Conservation (phyloP, 164 flowering plant genomes). For the Aristolochia fimbriata region DNA sequence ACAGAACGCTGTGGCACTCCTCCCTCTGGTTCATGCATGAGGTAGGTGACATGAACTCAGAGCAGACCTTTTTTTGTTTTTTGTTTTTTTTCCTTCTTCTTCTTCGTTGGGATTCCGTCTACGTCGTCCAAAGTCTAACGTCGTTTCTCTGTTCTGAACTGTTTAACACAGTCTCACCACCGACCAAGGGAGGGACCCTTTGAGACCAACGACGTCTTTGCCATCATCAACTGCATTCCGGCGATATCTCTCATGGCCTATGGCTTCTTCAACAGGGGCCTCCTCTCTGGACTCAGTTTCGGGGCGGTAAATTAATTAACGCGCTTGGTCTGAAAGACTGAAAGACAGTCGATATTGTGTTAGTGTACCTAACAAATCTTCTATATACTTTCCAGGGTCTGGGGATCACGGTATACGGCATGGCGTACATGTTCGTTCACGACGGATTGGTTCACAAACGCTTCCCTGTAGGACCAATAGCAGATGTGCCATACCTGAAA, state of each 20-base stretch:
- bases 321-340: no score
- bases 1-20: conserved; percentile 89
- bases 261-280: conserved; percentile 83
- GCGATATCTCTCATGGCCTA: conserved; percentile 68
- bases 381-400: conserved; percentile 45
- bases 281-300: conserved; percentile 79
- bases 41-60: no score
- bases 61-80: no score
- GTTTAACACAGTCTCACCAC: conserved; percentile 60
- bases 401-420: conserved; percentile 91
- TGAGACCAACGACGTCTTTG: conserved; percentile 84
- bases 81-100: no score
- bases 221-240: conserved; percentile 70
- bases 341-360: no score
- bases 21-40: conserved; percentile 94
- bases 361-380: no score
- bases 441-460: conserved; percentile 92
- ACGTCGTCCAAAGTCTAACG: no score
- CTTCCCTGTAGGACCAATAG: conserved; percentile 94
- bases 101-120: no score
- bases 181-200: conserved; percentile 82
- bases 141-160: neutral
- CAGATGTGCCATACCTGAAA: conserved; percentile 79
- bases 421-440: conserved; percentile 98
- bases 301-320: conserved; percentile 45